These are phyloP conservation scores for Coniochaeta hoffmannii DNA, from an alignment of 2,329 filamentous ascomycete genomes.

Conservation along the genomic window DNA sequence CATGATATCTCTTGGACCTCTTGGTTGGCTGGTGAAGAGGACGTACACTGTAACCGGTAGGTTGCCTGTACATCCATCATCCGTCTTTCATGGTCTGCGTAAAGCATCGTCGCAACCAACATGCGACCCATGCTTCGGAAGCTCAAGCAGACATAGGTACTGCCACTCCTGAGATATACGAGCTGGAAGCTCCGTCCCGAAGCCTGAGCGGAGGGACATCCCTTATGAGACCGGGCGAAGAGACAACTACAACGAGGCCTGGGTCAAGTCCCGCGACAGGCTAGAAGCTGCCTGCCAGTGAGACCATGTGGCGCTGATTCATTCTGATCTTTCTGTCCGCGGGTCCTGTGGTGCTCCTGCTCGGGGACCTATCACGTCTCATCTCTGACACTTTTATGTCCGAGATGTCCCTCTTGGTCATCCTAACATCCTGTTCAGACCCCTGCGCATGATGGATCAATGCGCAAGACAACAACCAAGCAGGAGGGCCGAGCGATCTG, in stretches of 20 bases:
- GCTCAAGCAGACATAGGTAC: neutral
- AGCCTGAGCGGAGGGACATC: neutral
- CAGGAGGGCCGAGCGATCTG: conserved; percentile 29
- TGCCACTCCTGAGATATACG: neutral
- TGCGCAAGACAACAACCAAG: conserved; percentile 17
- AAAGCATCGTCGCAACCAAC: neutral
- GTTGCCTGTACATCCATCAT: neutral
- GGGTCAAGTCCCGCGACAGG: neutral
- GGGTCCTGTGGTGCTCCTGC: no score
- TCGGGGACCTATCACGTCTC: no score
- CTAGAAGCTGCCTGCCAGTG: no score
- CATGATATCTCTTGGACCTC: neutral
- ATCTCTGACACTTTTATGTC: no score
- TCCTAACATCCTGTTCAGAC: no score
- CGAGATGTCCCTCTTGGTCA: no score
- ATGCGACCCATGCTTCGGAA: neutral
- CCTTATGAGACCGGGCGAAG: neutral
- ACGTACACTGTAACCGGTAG: neutral
- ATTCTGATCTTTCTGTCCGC: no score
- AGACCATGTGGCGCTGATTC: neutral
- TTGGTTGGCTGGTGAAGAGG: neutral
- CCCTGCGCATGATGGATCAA: no score
- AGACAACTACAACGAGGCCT: neutral
- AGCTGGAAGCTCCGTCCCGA: neutral
- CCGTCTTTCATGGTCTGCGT: no score